Evolutionary conservation across 2,329 filamentous ascomycete genomes (phyloP).

Genomic region (Neofusicoccum umdonicola): DNA sequence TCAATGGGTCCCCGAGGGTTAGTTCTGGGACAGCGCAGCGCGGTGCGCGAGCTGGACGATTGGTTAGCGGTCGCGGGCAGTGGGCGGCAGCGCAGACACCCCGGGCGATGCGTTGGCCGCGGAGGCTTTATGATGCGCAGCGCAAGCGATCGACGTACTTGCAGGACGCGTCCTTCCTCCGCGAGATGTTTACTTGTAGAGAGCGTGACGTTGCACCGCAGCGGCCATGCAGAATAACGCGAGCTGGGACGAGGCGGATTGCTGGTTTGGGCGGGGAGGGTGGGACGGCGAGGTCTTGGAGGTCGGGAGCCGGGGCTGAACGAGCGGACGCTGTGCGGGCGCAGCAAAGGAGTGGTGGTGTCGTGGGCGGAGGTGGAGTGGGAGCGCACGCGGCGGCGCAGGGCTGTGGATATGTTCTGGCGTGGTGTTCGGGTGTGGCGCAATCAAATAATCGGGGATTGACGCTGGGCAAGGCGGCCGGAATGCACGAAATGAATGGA

Average conservation of each 20-base stretch:
- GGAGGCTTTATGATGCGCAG: conserved; percentile 2
- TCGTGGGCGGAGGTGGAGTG: neutral
- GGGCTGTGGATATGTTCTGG: conserved; percentile 12
- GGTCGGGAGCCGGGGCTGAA: conserved; percentile 1
- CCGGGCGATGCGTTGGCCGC: neutral
- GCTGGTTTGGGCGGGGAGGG: neutral
- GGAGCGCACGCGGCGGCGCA: conserved; percentile 6
- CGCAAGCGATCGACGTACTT: conserved; percentile 1
- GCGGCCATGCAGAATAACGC: conserved; percentile 17
- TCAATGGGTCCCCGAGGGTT: conserved; percentile 6
- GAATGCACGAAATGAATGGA: conserved; percentile 18
- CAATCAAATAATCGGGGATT: conserved; percentile 18
- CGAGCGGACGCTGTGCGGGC: conserved; percentile 10
- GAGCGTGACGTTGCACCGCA: conserved; percentile 18
- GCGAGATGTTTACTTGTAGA: conserved; percentile 14
- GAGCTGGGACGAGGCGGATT: neutral
- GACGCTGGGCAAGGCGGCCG: conserved; percentile 4
- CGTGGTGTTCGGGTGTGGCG: conserved; percentile 16
- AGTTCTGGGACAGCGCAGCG: conserved; percentile 1
- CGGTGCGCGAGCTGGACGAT: neutral
- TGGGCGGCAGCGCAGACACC: neutral
- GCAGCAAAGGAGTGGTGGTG: neutral
- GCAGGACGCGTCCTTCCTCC: conserved; percentile 8
- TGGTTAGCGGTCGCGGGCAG: neutral
- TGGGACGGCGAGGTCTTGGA: neutral